Evolutionary conservation across 129 eudicot species (phyloP), one percentile per base, ranked within the genome.

Genomic region (Logfia minima): DNA sequence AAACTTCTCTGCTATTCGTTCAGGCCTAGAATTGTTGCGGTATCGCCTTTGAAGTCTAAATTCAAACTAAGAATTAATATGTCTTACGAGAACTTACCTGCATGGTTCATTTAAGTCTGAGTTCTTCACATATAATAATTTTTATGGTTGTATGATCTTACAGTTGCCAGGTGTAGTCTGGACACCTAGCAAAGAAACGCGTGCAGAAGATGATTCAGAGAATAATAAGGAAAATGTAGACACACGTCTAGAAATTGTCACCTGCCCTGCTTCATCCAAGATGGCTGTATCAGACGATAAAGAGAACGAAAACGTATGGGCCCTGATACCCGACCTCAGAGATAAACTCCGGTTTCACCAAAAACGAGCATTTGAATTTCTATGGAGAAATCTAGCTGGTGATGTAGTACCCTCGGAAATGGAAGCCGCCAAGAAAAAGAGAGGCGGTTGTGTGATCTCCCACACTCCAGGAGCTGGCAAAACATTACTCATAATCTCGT

Each of bases 381-480:
- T 95, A 4, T 95, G 99, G 99, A 80, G 91, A 66, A 95, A 95
- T 84, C 87, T 92, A 41, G 99, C 99, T 4, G 99, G 99, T 31
- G 84, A 92, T 23, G 70, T 85, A 66, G 75, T 84, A 43, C 99
- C 99, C 16, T 76, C 95, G 8, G 85, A 77, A 37, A 95, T 95
- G 99, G 92, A 89, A 81, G 79, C 86, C 0, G 81, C 86, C 9
- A 79, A 78, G 51, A 85, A 86, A 61, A 80, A 68, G 52, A 77
- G 96, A 71, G 99, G 99, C 4, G 99, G 99, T 19, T 95, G 99
- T 81, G 99, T 92, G 34, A 95, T 95, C 70, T 95, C 99, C 63
- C 99, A 95, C 84, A 72, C 99, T 66, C 99, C 99, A 24, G 99
- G 99, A 67, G 99, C 99, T 10, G 99, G 99, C 5, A 95, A 95